Evolutionary conservation across 2,329 filamentous ascomycete species (phyloP), one percentile per base, ranked within the genome.

Genomic region (Bipolaris gigantea): DNA sequence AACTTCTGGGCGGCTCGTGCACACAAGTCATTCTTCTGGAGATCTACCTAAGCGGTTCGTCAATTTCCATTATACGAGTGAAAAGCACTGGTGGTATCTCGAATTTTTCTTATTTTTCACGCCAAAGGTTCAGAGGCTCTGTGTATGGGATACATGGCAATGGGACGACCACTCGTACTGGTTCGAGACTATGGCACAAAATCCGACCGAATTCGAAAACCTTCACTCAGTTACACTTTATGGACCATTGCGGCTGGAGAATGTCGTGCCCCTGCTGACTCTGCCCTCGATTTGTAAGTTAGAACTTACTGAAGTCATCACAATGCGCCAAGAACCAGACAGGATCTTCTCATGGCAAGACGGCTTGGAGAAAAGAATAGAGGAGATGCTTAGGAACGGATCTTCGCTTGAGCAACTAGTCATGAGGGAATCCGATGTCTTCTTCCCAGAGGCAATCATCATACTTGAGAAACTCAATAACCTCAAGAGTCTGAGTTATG

Each of bases 81-180:
- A 55, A 21, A n/a, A 45, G 5, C 42, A 55, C 13, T 51, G 52
- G 52, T 58, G 55, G 55, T 60, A 55, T 43, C 52, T 60, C 18
- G 57, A 60, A 15, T 53, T 53, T 39, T 60, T 58, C 15, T 19
- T 60, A 7, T 32, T 55, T 8, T 58, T 53, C 21, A 33, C 49
- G 11, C 57, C 55, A 13, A 53, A 44, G 4, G 48, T 57, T 13
- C 36, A 51, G 21, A 38, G 18, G 2, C 27, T 60, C 8, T 4
- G 34, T 5, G 34, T 60, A 13, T 19, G 34, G 27, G 50, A 57
- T 16, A 27, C 35, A 16, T 57, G 50, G 54, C 35, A 43, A 6
- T 59, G 57, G 57, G 42, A 59, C 15, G 40, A 54, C 7, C 43
- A 52, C n/a, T 38, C 8, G 9, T 57, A 53, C 38, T 60, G 57